Conservation (phyloP, 306 rosid species). For the Corylus americana region DNA sequence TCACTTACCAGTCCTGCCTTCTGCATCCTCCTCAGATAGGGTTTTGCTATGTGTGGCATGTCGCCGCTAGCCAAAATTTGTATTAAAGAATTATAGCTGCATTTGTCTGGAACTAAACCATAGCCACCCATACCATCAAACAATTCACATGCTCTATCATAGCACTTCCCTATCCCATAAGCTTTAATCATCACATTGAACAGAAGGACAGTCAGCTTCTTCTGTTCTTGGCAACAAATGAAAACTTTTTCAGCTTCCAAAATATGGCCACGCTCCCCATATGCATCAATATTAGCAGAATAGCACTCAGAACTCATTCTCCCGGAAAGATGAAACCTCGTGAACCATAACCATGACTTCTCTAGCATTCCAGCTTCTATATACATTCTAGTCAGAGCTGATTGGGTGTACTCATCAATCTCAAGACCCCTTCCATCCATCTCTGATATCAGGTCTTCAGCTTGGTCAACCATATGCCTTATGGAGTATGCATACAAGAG, state of each 20-base stretch:
- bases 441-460: constrained; percentile 60
- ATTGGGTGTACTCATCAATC: constrained; percentile 78
- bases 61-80: constrained; percentile 67
- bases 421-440: constrained; percentile 65
- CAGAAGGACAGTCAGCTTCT: constrained; percentile 61
- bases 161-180: constrained; percentile 64
- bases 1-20: constrained; percentile 68
- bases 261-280: constrained; percentile 62
- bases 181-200: constrained; percentile 94
- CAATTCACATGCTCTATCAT: constrained; percentile 52
- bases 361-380: constrained; percentile 60
- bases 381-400: constrained; percentile 79
- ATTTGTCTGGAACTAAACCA: constrained; percentile 61
- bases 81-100: constrained; percentile 69
- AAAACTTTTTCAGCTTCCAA: constrained; percentile 80
- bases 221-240: constrained; percentile 58
- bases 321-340: constrained; percentile 62
- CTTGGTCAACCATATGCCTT: constrained; percentile 64
- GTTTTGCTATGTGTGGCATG: constrained; percentile 59
- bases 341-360: constrained; percentile 76
- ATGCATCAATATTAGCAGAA: constrained; percentile 80
- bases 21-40: constrained; percentile 70
- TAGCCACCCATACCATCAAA: constrained; percentile 62
- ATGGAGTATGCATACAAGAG: constrained; percentile 70
- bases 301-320: constrained; percentile 65